Evolutionary conservation across 495 filamentous ascomycete genomes (phyloP).

Genomic region (Lophium mytilinum): DNA sequence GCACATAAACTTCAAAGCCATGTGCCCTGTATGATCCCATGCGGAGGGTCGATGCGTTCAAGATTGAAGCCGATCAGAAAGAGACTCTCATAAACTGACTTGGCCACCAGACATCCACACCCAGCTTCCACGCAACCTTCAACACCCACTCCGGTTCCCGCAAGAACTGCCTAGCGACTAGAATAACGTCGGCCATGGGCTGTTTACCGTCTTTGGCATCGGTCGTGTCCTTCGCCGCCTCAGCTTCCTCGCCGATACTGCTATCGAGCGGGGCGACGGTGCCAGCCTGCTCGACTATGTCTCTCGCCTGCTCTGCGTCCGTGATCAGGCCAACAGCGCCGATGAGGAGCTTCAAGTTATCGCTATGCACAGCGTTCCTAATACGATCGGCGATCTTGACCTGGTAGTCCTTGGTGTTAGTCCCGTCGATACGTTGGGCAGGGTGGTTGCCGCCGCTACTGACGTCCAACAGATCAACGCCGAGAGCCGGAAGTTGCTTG

Average conservation of each 20-base stretch:
- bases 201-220: conserved; percentile 6
- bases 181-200: conserved; percentile 17
- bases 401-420: conserved; percentile 53
- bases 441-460: conserved; percentile 53
- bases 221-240: conserved; percentile 12
- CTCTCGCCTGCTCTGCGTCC: conserved; percentile 47
- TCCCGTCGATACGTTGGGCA: conserved; percentile 47
- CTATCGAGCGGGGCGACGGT: background rate
- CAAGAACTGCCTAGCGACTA: conserved; percentile 22
- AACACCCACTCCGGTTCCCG: conserved; percentile 22
- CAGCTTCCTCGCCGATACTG: conserved; percentile 10
- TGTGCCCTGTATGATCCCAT: too few species aligned
- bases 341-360: conserved; percentile 44
- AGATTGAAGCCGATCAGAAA: too few species aligned
- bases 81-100: conserved; percentile 16
- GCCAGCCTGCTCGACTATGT: conserved; percentile 16
- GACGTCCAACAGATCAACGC: conserved; percentile 59
- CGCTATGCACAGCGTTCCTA: conserved; percentile 48
- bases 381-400: conserved; percentile 45
- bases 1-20: too few species aligned
- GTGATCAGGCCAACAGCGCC: conserved; percentile 56
- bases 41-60: too few species aligned
- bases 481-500: conserved; percentile 42
- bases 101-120: conserved; percentile 17
- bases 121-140: conserved; percentile 13